Evolutionary conservation across 75 land plant genomes (phyloP), one percentile per base, ranked within the genome.

Genomic region (Sequoia sempervirens): DNA sequence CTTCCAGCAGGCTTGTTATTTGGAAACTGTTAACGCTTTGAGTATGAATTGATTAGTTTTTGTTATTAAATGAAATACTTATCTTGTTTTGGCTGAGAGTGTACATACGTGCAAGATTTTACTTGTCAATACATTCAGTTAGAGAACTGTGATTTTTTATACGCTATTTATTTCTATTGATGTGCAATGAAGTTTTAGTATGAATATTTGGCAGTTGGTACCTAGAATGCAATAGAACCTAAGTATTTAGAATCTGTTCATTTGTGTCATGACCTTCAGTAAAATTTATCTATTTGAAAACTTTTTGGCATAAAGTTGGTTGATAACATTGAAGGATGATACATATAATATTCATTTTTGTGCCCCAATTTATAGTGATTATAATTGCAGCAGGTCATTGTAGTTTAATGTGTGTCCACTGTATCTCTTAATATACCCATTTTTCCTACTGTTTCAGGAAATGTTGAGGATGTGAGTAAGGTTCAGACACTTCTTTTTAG

Each of bases 401-500:
- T 7, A 28, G 9, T 45, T 79, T 32, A 58, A 52, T 52, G 69
- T 17, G 30, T 66, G 37, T 18, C 58, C 34, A n/a, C 9, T 70
- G 8, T 70, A 70, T 70, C 73, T 70, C 36, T 11, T 70, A 37
- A 66, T 82, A 34, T 4, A 50, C 64, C n/a, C 36, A 1, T 20
- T 87, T 23, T 82, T 45, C 9, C 28, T 45, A 15, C 40, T 2
- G 38, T 70, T 85, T 64, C 89, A 94, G 97, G 98, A 17, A 91
- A 94, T 58, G 98, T 96, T 17, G 91, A 86, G 75, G 99, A 96
- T 89, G 88, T 85, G 2, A 89, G 84, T 68, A 91, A 91, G 75
- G 98, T 97, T 53, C 99, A 97, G 78, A 97, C 99, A 23, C 93
- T 97, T 83, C 93, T 97, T 32, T 97, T 97, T 84, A 97, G 99